These are phyloP conservation scores for Periconia digitata DNA, from an alignment of 2,329 filamentous ascomycete genomes.

Conservation along the genomic window DNA sequence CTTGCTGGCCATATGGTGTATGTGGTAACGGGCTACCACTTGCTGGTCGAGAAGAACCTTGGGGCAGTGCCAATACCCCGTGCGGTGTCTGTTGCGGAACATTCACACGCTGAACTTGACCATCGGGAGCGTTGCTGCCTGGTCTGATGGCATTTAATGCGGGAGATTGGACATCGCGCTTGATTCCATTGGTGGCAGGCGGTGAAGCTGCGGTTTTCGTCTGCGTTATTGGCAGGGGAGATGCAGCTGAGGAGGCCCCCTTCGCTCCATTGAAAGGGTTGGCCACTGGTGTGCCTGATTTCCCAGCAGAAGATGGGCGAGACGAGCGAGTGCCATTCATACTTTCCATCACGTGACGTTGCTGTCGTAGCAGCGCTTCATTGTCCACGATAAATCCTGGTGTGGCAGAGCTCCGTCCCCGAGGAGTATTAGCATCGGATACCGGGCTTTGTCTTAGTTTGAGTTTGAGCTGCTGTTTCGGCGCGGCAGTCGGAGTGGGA, in stretches of 20 bases:
- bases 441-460: conserved; percentile 51
- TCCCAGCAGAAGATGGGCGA: conserved; percentile 29
- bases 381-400: conserved; percentile 57
- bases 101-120: conserved; percentile 29
- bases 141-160: conserved; percentile 43
- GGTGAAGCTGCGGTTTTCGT: conserved; percentile 39
- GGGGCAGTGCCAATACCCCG: conserved; percentile 44
- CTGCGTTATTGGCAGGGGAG: conserved; percentile 21
- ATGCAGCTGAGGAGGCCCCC: conserved; percentile 21
- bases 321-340: conserved; percentile 45
- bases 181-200: conserved; percentile 36
- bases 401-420: conserved; percentile 44
- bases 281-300: conserved; percentile 25
- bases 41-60: conserved; percentile 32
- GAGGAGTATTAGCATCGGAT: conserved; percentile 44
- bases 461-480: conserved; percentile 62
- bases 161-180: conserved; percentile 48
- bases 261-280: conserved; percentile 34
- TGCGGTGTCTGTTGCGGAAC: conserved; percentile 34
- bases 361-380: conserved; percentile 56
- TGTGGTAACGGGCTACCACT: conserved; percentile 49
- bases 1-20: conserved; percentile 25
- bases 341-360: conserved; percentile 54
- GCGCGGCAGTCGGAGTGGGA: conserved; percentile 20
- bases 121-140: conserved; percentile 39